Base-by-base conservation (phyloP, 2,329 filamentous ascomycete genomes). In the Emericellopsis atlantica region DNA sequence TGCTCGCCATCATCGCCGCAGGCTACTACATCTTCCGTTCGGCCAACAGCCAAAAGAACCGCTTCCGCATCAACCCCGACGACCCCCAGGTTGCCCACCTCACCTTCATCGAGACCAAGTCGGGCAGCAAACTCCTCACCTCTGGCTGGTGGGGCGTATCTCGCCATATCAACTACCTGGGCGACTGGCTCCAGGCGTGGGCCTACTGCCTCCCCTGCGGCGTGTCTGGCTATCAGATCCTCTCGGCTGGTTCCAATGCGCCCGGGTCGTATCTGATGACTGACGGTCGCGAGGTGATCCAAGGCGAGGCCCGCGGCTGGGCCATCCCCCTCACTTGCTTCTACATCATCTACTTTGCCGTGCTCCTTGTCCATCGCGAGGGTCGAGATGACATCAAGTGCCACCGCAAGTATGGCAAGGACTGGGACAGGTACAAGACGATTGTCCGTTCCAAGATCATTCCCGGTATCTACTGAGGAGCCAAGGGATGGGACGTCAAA, bases 11-110 rank as follows among this genome's bases (percentile, higher is more conserved):
- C 12, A 79, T 90, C 41, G 67, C 68, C 1, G 55, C 74, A 2
- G 89, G 87, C n/a, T 94, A 90, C 63, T 81, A 75, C 58, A 88
- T 95, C 58, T 96, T 96, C 79, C 88, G 90, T 44, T 72, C 82
- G n/a, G 79, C 86, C 57, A 96, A 96, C 71, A 86, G 78, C 61
- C 81, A 95, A 66, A 96, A 96, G 78, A 94, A 95, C 64, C 74
- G 75, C 21, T 96, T 96, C 78, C 80, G 92, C 44, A 93, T 78
- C 31, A 78, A 95, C 59, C 89, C 89, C 23, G 69, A 81, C 26
- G 85, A 95, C 54, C 84, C 88, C 1, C 71, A 72, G 26, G 77
- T 95, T 42, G 72, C 77, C 34, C 81, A 95, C 54, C 76, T 95
- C 50, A 77, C 83, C 56, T 94, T 83, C 60, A 88, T 96, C 45